Evolutionary conservation across 345 rosid species (phyloP), one percentile per base, ranked within the genome.

Genomic region (Erodium maritimum): DNA sequence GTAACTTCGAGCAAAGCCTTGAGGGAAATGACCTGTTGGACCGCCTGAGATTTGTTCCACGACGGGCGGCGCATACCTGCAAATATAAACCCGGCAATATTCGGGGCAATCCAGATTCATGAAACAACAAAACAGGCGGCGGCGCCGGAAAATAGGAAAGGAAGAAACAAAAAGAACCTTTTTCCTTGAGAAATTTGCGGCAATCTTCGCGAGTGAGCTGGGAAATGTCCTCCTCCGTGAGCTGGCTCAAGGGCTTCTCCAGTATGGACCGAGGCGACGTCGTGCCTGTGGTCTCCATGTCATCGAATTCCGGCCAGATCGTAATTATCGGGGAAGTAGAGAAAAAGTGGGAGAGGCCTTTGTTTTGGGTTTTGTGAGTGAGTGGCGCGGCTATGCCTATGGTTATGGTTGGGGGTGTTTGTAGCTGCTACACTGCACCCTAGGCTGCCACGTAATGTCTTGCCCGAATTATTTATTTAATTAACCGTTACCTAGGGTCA

Each of bases 41-140:
- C 84, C 80, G 97, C 97, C 74, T 90, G 97, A 57, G 97, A 90
- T 72, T 90, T 87, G 84, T 90, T 90, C 97, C 97, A 90, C 5
- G 97, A 90, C 19, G 97, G 97, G 51, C 88, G 76, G 16, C 97
- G 84, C 97, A 90, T 90, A 77, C 97, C 95, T 90, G 87, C 63
- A 13, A 46, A n/a, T n/a, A n/a, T n/a, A n/a, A n/a, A 54, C 63
- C 64, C 69, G 63, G 69, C 77, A 61, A 57, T 61, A 21, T 0
- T 13, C 64, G n/a, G n/a, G n/a, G n/a, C n/a, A n/a, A n/a, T n/a
- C n/a, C n/a, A n/a, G n/a, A n/a, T n/a, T n/a, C n/a, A n/a, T n/a
- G n/a, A 34, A n/a, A 62, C 20, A 9, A 53, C 7, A 13, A 57
- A 23, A 19, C 19, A 64, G 19, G 19, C 51, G 59, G 23, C 48